Conservation (phyloP, 192 early-diverging fungal species). For the Linnemannia elongata region DNA sequence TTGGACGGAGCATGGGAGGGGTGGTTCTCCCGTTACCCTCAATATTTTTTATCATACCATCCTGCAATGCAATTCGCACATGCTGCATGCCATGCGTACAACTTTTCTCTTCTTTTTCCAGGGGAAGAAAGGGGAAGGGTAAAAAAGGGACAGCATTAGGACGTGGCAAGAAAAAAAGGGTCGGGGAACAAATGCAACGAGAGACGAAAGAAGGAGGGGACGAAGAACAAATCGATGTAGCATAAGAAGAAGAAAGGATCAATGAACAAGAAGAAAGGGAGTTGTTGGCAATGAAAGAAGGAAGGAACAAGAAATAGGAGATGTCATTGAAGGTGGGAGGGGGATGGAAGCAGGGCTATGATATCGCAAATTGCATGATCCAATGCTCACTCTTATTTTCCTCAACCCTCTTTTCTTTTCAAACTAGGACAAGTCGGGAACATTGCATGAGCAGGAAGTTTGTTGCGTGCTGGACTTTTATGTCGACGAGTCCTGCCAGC, state of each 20-base stretch:
- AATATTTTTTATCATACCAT: background rate
- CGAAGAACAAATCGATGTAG: too few relatives aligned
- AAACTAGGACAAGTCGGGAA: conserved; percentile 48
- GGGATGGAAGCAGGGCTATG: background rate
- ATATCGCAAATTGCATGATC: background rate
- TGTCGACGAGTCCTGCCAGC: conserved; percentile 49
- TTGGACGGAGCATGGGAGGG: background rate
- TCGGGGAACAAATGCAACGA: too few relatives aligned
- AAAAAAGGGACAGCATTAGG: background rate
- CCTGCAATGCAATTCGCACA: background rate
- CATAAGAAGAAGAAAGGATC: too few relatives aligned
- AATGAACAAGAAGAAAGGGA: too few relatives aligned
- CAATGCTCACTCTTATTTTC: background rate
- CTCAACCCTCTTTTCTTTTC: background rate
- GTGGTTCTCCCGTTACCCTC: background rate
- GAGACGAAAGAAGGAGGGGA: too few relatives aligned
- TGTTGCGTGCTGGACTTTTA: conserved; percentile 60
- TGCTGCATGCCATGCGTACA: background rate
- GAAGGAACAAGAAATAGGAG: too few relatives aligned
- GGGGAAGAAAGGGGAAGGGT: too few relatives aligned
- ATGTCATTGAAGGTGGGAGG: too few relatives aligned
- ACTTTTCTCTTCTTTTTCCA: background rate
- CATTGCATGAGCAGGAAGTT: conserved; percentile 52
- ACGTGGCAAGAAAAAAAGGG: background rate
- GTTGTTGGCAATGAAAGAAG: too few relatives aligned